Base-by-base conservation (phyloP, 2,329 filamentous ascomycete species). In the Ophiognomonia clavigignenti-juglandacearum region DNA sequence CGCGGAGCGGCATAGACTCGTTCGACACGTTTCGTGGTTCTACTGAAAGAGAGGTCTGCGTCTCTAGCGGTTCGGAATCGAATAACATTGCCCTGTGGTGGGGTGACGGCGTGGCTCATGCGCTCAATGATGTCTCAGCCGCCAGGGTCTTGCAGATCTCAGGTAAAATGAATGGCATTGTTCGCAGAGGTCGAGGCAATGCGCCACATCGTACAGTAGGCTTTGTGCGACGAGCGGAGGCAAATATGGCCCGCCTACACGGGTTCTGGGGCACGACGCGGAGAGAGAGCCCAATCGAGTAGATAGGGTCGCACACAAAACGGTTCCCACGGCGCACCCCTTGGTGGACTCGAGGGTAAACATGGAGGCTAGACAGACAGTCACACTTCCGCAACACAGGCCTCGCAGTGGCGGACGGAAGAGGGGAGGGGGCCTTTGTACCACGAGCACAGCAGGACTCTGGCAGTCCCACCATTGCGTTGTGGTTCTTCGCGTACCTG, bases 401-500 rank as follows among this genome's bases (percentile, higher is more conserved):
- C 6, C n/a, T 5, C 10, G 36, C 19, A 19, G 36, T 13, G 20
- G 14, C 38, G 27, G 35, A 27, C 18, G 23, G 34, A 26, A 6
- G 24, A n/a, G n/a, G n/a, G n/a, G n/a, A n/a, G n/a, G n/a, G n/a
- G n/a, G 24, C 6, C 24, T 37, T 18, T 45, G 45, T 39, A 27
- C 14, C 24, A 40, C 34, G n/a, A 10, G 41, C 32, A 45, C 49
- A 43, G 42, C 45, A 26, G n/a, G n/a, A 34, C 34, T 48, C 39
- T 45, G 29, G 32, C 27, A 42, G 49, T 50, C 44, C 47, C 48
- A 50, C 48, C 42, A 26, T 43, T 31, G n/a, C 32, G 20, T 41
- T 51, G 49, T 51, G 49, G 41, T 27, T 36, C 45, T 6, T 51
- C 49, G 49, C 45, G 45, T 51, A 51, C 45, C 23, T 39, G 31